These are phyloP conservation scores for Nicotiana sylvestris DNA, from an alignment of 257 asterid species.

Conservation along the genomic window DNA sequence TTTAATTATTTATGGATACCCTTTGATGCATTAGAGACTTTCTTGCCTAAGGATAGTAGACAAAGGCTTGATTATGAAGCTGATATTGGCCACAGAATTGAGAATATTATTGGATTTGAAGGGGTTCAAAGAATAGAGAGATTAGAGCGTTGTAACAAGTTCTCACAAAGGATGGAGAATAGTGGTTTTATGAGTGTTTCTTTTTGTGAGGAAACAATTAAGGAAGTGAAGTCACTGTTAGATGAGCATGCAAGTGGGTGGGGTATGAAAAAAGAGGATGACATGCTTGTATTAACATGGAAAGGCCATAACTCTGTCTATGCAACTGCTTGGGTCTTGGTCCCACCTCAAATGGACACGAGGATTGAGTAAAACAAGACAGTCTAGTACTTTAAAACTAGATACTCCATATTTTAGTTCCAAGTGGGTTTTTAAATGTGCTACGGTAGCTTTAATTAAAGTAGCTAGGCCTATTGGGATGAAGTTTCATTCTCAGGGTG, in stretches of 20 bases:
- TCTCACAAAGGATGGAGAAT: constrained; percentile 47
- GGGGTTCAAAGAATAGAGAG: constrained; percentile 58
- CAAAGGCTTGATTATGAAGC: constrained; percentile 59
- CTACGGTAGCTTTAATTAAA: not conserved
- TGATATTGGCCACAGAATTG: constrained; percentile 69
- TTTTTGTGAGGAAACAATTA: constrained; percentile 52
- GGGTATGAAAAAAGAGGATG: constrained; percentile 86
- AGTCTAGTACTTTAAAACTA: not conserved
- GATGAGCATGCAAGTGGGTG: constrained; percentile 84
- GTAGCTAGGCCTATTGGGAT: constrained; percentile 1
- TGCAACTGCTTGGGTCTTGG: constrained; percentile 55
- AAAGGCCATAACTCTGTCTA: constrained; percentile 70
- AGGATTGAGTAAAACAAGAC: not conserved
- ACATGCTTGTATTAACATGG: constrained; percentile 69
- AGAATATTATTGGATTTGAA: constrained; percentile 58
- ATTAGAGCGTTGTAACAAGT: constrained; percentile 36
- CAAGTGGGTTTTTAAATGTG: not conserved
- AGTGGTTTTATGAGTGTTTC: constrained; percentile 42
- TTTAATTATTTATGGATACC: constrained; percentile 85
- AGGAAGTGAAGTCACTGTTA: constrained; percentile 53
- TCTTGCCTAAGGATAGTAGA: constrained; percentile 58
- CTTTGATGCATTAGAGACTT: constrained; percentile 72
- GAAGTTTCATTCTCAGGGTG: not conserved
- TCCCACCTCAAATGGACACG: constrained; percentile 24
- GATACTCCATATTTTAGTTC: not conserved